Conservation (phyloP, 306 rosid genomes). For the Hippophae gyantsensis region DNA sequence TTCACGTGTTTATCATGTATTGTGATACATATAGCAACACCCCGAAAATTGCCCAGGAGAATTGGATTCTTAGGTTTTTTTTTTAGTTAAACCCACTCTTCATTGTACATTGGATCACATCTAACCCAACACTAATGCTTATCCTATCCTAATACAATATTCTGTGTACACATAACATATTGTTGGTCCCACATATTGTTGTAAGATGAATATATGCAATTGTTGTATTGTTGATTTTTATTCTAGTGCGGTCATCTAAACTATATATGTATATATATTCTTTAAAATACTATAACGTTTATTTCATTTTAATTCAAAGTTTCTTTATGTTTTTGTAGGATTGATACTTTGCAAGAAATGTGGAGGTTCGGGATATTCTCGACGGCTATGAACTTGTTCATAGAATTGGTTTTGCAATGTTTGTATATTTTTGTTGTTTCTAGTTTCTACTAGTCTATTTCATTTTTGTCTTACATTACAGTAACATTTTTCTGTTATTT, state of each 20-base stretch:
- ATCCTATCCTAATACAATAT: too few relatives aligned
- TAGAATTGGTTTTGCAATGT: neutral
- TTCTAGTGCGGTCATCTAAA: neutral
- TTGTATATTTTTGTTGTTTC: neutral
- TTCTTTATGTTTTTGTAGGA: slow-evolving; percentile 37
- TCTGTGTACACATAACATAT: neutral
- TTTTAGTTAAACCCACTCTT: too few relatives aligned
- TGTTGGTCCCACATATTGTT: neutral
- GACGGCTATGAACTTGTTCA: slow-evolving; percentile 50
- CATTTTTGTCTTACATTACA: slow-evolving; percentile 4
- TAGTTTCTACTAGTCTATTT: neutral
- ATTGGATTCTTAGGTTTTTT: too few relatives aligned
- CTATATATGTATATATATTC: neutral
- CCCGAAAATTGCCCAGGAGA: too few relatives aligned
- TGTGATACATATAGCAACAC: too few relatives aligned
- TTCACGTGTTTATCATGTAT: too few relatives aligned
- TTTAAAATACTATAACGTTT: neutral
- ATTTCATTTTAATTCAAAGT: slow-evolving; percentile 5
- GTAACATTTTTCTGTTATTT: neutral
- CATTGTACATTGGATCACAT: too few relatives aligned
- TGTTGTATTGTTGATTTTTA: neutral
- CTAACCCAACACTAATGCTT: too few relatives aligned
- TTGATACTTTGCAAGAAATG: slow-evolving; percentile 94
- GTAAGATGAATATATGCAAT: neutral
- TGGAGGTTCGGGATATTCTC: slow-evolving; percentile 93